A percentile compares a stretch with the other conserved stretches of the same genome.
phyloP scores from a whole-genome alignment of 2,329 filamentous ascomycete genomes.

The Xylariaceae sp. region DNA sequence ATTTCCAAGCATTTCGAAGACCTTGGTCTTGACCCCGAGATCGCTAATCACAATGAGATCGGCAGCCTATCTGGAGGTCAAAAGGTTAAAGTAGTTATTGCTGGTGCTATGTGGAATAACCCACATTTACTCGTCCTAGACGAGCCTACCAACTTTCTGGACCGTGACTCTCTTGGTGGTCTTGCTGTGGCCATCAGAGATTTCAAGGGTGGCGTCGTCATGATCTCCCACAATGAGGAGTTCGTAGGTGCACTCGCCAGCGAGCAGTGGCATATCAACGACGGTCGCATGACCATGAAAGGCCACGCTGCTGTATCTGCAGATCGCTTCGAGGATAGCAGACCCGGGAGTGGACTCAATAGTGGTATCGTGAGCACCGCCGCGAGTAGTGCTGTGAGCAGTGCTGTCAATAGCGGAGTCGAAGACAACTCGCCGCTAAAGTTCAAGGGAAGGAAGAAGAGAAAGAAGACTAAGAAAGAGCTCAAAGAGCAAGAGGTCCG shows the following conservation, averaged over 20 bases:
- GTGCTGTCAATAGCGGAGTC: slow-evolving; percentile 78
- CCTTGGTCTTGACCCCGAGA: slow-evolving; percentile 92
- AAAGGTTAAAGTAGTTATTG: slow-evolving; percentile 98
- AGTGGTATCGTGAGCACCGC: slow-evolving; percentile 64
- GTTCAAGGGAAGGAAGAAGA: slow-evolving; percentile 92
- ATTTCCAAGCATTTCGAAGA: slow-evolving; percentile 99
- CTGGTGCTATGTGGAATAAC: slow-evolving; percentile 98
- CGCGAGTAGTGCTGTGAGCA: slow-evolving; percentile 60
- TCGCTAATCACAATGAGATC: slow-evolving; percentile 99
- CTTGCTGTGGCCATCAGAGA: slow-evolving; percentile 97
- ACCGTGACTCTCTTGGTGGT: slow-evolving; percentile 95
- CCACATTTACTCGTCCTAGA: slow-evolving; percentile 96
- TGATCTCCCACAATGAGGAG: slow-evolving; percentile 99
- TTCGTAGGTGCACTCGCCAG: slow-evolving; percentile 95
- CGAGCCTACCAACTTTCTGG: slow-evolving; percentile 99
- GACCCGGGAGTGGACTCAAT: slow-evolving; percentile 49
- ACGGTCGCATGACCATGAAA: slow-evolving; percentile 85
- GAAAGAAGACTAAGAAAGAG: slow-evolving; percentile 98
- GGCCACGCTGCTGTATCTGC: slow-evolving; percentile 74
- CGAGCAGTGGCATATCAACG: slow-evolving; percentile 94
- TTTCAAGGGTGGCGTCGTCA: slow-evolving; percentile 97
- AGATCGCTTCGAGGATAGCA: slow-evolving; percentile 84
- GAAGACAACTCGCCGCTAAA: slow-evolving; percentile 83
- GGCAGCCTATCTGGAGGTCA: slow-evolving; percentile 94
- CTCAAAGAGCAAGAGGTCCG: slow-evolving; percentile 91